phyloP scores from a whole-genome alignment of 805 yeast genomes.

The Saturnispora saitoi region DNA sequence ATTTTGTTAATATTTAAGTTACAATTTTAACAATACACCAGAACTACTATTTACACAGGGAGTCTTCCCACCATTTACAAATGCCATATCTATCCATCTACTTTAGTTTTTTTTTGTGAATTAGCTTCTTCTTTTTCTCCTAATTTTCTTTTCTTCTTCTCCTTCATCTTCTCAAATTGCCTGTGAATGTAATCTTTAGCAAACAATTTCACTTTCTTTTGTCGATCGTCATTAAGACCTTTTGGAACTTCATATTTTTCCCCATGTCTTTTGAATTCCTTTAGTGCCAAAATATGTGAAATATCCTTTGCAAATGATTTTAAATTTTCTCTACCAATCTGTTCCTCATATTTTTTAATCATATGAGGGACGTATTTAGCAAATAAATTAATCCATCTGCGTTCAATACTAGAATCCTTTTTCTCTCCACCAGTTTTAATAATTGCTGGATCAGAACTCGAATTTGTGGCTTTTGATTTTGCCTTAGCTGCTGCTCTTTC shows the following conservation, averaged over 20 bases:
- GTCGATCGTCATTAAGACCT: constrained; percentile 55
- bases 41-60: constrained; percentile 4
- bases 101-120: constrained; percentile 7
- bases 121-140: neutral
- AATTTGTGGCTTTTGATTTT: neutral
- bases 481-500: constrained; percentile 22
- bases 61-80: neutral
- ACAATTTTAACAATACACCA: neutral
- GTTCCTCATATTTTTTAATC: constrained; percentile 54
- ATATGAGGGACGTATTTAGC: constrained; percentile 77
- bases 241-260: constrained; percentile 35
- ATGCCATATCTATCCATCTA: neutral
- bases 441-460: neutral
- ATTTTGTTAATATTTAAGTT: neutral
- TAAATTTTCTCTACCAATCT: constrained; percentile 62
- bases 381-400: constrained; percentile 40
- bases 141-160: constrained; percentile 27
- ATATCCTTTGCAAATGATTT: constrained; percentile 78
- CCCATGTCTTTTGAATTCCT: constrained; percentile 50
- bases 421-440: neutral
- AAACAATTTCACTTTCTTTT: constrained; percentile 60
- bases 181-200: constrained; percentile 59
- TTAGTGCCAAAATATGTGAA: constrained; percentile 54
- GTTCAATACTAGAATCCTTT: constrained; percentile 7
- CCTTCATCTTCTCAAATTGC: constrained; percentile 40